Evolutionary conservation across 2,329 filamentous ascomycete genomes (phyloP).

Genomic region (Diaporthe caulivora): DNA sequence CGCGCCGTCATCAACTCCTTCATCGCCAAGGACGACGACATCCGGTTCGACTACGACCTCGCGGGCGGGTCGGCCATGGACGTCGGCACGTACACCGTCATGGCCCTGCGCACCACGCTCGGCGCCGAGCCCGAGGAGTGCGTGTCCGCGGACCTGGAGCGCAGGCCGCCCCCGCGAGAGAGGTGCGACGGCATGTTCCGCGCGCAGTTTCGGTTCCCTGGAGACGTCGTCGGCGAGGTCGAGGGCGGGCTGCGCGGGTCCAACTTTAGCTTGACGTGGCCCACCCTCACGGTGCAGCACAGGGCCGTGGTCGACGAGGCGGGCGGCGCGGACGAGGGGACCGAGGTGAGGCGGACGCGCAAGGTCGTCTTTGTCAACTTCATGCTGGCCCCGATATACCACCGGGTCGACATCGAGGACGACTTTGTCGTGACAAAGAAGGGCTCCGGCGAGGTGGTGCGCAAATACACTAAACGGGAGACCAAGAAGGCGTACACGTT

Average conservation of each 20-base stretch:
- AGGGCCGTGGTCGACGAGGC: conserved; percentile 44
- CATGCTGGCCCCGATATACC: conserved; percentile 46
- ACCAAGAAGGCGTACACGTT: conserved; percentile 52
- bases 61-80: conserved; percentile 57
- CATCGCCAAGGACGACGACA: conserved; percentile 53
- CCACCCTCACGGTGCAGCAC: conserved; percentile 42
- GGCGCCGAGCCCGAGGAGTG: conserved; percentile 54
- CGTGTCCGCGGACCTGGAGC: conserved; percentile 46
- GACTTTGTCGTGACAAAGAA: conserved; percentile 47
- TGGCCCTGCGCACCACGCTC: conserved; percentile 55
- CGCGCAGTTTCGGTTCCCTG: conserved; percentile 54
- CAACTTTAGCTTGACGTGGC: conserved; percentile 40
- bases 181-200: conserved; percentile 50
- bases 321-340: conserved; percentile 40
- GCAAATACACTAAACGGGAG: conserved; percentile 43
- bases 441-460: conserved; percentile 41
- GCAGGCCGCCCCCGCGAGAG: conserved; percentile 47
- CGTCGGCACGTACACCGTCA: conserved; percentile 55
- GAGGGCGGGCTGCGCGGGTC: conserved; percentile 45
- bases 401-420: conserved; percentile 54
- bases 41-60: conserved; percentile 57
- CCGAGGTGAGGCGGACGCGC: conserved; percentile 45
- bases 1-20: conserved; percentile 48
- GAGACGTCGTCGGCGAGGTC: conserved; percentile 52
- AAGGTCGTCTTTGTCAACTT: conserved; percentile 48